These are phyloP conservation scores for Leptographium galeiforme DNA, from an alignment of 2,329 filamentous ascomycete genomes.

Conservation along the genomic window DNA sequence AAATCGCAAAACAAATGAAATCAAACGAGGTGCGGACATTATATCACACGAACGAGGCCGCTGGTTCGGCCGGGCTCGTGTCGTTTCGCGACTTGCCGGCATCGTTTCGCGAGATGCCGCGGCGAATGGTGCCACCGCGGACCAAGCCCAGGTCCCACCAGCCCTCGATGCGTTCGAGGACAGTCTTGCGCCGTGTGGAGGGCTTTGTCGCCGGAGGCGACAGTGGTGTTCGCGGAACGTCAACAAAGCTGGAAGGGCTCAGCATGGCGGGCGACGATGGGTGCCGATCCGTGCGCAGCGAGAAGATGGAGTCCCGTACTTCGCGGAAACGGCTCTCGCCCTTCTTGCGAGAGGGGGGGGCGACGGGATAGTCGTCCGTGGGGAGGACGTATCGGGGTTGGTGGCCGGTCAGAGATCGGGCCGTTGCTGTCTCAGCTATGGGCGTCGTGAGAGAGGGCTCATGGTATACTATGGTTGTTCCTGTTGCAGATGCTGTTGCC, in stretches of 20 bases:
- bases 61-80: neutral
- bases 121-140: conserved; percentile 20
- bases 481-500: neutral
- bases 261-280: conserved; percentile 5
- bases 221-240: conserved; percentile 3
- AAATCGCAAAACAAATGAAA: neutral
- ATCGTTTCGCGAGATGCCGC: conserved; percentile 16
- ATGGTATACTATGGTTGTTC: conserved; percentile 1
- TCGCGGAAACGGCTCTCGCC: conserved; percentile 6
- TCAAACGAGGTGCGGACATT: neutral
- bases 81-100: neutral
- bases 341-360: neutral
- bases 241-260: neutral
- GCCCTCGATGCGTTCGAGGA: conserved; percentile 34
- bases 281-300: neutral
- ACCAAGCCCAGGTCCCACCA: conserved; percentile 42
- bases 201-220: conserved; percentile 1
- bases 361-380: neutral
- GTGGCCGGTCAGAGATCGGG: conserved; percentile 2
- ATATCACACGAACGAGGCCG: conserved; percentile 4
- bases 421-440: conserved; percentile 1
- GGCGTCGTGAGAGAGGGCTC: conserved; percentile 9
- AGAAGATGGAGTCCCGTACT: conserved; percentile 5
- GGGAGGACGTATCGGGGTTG: neutral
- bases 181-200: conserved; percentile 28